Conservation (phyloP, 1,284 basidiomycete species). For the Fomes fomentarius region DNA sequence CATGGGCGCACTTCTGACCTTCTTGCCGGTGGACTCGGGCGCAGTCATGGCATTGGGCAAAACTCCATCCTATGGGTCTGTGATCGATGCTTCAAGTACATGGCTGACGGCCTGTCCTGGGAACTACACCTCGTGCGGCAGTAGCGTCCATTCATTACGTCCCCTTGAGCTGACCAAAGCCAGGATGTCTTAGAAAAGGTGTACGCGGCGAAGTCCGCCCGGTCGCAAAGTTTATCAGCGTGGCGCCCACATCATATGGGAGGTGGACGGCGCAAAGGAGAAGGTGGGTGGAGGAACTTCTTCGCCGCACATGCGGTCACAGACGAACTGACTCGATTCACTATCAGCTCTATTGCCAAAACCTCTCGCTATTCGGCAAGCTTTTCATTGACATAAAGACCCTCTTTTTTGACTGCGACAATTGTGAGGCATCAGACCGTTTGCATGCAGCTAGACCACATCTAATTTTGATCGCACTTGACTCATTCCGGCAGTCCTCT, state of each 20-base stretch:
- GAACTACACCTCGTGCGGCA: conserved; percentile 73
- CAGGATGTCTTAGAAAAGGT: conserved; percentile 60
- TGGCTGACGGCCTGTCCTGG: conserved; percentile 75
- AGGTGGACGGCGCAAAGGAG: conserved; percentile 87
- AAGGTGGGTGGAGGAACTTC: conserved; percentile 57
- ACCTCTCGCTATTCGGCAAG: conserved; percentile 94
- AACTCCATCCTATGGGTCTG: conserved; percentile 78
- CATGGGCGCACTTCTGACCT: conserved; percentile 75
- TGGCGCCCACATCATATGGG: conserved; percentile 92
- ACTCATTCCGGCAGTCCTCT: conserved; percentile 63
- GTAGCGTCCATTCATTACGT: conserved; percentile 5
- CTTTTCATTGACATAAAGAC: conserved; percentile 99
- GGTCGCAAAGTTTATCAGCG: conserved; percentile 91
- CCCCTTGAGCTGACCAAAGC: conserved; percentile 16
- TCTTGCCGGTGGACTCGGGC: conserved; percentile 61
- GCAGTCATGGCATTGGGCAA: conserved; percentile 52
- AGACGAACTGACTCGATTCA: conserved; percentile 9
- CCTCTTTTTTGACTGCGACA: conserved; percentile 91
- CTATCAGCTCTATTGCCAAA: conserved; percentile 90
- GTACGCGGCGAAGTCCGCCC: conserved; percentile 78
- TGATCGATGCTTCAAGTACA: conserved; percentile 97
- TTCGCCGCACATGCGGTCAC: background rate
- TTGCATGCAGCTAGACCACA: conserved; percentile 1
- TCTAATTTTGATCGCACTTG: conserved; percentile 1
- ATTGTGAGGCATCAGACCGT: conserved; percentile 53